A percentile compares a stretch with the other conserved stretches of the same genome.
Conservation (phyloP, 2,329 filamentous ascomycete species). For the Alternaria brassicae region DNA sequence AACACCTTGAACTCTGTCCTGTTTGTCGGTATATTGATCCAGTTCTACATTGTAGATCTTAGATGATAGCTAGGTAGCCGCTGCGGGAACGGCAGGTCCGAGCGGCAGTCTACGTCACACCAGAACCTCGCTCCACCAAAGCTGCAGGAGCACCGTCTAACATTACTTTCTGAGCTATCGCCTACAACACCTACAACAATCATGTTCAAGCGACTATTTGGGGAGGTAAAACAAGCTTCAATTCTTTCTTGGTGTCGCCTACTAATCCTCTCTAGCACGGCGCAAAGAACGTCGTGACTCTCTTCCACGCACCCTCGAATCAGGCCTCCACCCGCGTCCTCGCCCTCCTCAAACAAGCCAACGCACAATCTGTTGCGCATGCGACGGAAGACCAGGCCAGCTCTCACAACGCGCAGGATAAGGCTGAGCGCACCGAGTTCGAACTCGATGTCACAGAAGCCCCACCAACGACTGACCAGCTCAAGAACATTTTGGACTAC, state of each 20-base stretch:
- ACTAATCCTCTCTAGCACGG: slow-evolving; percentile 46
- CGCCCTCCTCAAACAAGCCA: slow-evolving; percentile 80
- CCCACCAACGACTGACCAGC: slow-evolving; percentile 80
- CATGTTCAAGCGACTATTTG: slow-evolving; percentile 58
- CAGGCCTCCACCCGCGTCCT: slow-evolving; percentile 76
- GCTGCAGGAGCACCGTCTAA: slow-evolving; percentile 24
- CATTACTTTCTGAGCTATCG: slow-evolving; percentile 18
- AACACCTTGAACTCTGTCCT: not conserved
- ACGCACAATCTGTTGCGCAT: slow-evolving; percentile 70
- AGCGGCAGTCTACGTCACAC: slow-evolving; percentile 39
- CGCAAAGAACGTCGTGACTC: slow-evolving; percentile 81
- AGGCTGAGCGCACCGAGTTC: slow-evolving; percentile 72
- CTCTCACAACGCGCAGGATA: slow-evolving; percentile 67
- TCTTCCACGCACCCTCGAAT: slow-evolving; percentile 87
- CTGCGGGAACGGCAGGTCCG: slow-evolving; percentile 14
- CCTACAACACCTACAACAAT: slow-evolving; percentile 18
- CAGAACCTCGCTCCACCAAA: slow-evolving; percentile 29
- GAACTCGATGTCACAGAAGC: slow-evolving; percentile 85
- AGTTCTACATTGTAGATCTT: slow-evolving; percentile 1
- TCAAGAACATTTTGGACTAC: slow-evolving; percentile 85
- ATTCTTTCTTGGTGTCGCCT: not conserved
- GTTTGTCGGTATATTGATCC: not conserved
- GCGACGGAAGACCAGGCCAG: slow-evolving; percentile 78
- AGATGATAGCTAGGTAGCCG: slow-evolving; percentile 5
- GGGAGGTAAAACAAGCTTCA: slow-evolving; percentile 48